Conservation (phyloP, 2,329 filamentous ascomycete genomes). For the Scytalidium sp. region DNA sequence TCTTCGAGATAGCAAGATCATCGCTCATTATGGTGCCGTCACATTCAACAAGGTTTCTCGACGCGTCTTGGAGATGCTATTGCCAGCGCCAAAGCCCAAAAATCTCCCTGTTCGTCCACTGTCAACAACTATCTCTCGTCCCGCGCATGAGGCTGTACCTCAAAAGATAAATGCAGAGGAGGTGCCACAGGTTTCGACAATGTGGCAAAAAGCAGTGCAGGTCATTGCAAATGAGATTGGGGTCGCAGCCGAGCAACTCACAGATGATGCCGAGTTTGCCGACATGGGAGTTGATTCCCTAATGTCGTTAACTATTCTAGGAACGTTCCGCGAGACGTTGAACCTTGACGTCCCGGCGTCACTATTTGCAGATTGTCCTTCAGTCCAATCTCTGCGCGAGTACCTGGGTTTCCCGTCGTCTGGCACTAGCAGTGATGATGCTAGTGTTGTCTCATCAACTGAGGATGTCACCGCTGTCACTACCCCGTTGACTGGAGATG, state of each 20-base stretch:
- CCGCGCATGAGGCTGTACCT: constrained; percentile 26
- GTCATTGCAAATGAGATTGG: constrained; percentile 57
- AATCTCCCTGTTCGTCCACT: constrained; percentile 27
- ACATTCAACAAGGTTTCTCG: constrained; percentile 41
- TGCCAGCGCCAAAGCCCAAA: constrained; percentile 49
- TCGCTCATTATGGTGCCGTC: constrained; percentile 21
- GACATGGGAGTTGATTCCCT: constrained; percentile 61
- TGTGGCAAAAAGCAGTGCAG: constrained; percentile 51
- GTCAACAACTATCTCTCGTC: constrained; percentile 25
- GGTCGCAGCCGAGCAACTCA: constrained; percentile 50
- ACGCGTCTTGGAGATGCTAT: constrained; percentile 45
- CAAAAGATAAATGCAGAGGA: constrained; percentile 34
- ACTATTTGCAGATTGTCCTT: too few relatives aligned
- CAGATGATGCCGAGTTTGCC: constrained; percentile 52
- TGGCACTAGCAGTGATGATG: too few relatives aligned
- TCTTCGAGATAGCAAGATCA: constrained; percentile 37
- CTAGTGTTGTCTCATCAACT: too few relatives aligned
- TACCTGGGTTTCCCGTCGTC: too few relatives aligned
- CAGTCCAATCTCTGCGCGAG: too few relatives aligned
- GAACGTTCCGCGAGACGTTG: constrained; percentile 55
- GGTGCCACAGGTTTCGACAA: constrained; percentile 41
- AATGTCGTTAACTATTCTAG: constrained; percentile 56
- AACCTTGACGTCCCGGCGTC: constrained; percentile 52
- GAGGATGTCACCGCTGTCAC: too few relatives aligned
- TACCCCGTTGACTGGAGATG: too few relatives aligned